Conservation (phyloP, 78 protist species). For the Dictyostelium firmibasis region DNA sequence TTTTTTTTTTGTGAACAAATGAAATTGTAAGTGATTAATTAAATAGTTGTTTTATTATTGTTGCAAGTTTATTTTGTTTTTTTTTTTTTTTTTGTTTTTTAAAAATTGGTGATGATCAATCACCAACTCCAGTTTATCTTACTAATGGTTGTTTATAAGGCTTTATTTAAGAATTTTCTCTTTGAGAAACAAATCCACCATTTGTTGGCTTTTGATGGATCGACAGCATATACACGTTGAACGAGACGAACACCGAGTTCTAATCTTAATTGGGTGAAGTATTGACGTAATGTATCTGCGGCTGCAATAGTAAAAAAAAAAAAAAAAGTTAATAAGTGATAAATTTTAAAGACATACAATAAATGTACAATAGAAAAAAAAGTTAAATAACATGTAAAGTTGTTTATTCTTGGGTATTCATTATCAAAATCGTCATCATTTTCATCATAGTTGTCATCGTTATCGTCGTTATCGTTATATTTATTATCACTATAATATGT, state of each 20-base stretch:
- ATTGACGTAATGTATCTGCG: conserved; percentile 84
- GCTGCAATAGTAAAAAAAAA: conserved; percentile 5
- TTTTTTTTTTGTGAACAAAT: neutral
- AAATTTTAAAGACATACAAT: neutral
- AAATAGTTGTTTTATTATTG: neutral
- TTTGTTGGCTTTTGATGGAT: conserved; percentile 80
- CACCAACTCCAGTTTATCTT: neutral
- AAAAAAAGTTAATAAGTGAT: neutral
- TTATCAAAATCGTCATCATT: too few species aligned
- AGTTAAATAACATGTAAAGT: neutral
- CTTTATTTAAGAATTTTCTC: conserved; percentile 86
- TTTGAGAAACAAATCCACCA: conserved; percentile 93
- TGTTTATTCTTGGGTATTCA: neutral
- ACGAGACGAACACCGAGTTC: conserved; percentile 88
- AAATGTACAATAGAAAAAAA: too few species aligned
- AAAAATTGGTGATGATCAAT: neutral
- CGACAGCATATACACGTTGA: conserved; percentile 73
- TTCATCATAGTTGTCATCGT: too few species aligned
- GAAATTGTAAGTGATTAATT: neutral
- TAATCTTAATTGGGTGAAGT: conserved; percentile 90
- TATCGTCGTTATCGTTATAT: too few species aligned
- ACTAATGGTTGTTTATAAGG: neutral
- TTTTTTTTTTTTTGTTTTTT: neutral
- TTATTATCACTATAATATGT: too few species aligned
- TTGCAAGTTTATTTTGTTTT: neutral